A percentile compares a stretch with the other conserved stretches of the same genome.
phyloP scores from a whole-genome alignment of 305 asterid species.

The Fraxinus paxiana region DNA sequence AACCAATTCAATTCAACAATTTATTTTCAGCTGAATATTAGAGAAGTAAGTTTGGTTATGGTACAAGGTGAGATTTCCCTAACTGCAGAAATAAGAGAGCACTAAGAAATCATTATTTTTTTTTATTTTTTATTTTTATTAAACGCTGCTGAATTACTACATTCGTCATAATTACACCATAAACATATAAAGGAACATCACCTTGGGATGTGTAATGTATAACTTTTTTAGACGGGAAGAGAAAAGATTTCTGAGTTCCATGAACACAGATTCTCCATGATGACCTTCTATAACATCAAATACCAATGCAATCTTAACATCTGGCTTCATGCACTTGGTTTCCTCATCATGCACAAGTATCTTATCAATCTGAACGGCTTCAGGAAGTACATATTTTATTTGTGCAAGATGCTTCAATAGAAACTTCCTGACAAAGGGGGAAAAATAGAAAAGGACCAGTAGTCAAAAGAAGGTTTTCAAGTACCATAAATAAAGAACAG shows the following conservation, averaged over 20 bases:
- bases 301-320: conserved; percentile 46
- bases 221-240: conserved; percentile 55
- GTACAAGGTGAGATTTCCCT: neutral
- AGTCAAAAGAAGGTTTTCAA: conserved; percentile 1
- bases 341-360: conserved; percentile 56
- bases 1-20: neutral
- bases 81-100: neutral
- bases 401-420: conserved; percentile 61
- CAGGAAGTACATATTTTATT: conserved; percentile 68
- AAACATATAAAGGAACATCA: conserved; percentile 22
- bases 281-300: conserved; percentile 59
- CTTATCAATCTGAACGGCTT: conserved; percentile 72
- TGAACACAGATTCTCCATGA: conserved; percentile 47
- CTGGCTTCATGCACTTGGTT: conserved; percentile 70
- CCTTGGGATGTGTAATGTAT: conserved; percentile 48
- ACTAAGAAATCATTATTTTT: neutral
- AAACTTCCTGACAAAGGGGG: conserved; percentile 47
- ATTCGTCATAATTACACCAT: neutral
- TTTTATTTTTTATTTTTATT: neutral
- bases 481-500: neutral
- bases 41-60: neutral
- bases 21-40: neutral
- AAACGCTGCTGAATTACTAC: neutral
- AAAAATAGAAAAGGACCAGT: conserved; percentile 11
- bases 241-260: conserved; percentile 64